Evolutionary conservation across 164 flowering plant species (phyloP).

Genomic region (Dillenia suffruticosa): DNA sequence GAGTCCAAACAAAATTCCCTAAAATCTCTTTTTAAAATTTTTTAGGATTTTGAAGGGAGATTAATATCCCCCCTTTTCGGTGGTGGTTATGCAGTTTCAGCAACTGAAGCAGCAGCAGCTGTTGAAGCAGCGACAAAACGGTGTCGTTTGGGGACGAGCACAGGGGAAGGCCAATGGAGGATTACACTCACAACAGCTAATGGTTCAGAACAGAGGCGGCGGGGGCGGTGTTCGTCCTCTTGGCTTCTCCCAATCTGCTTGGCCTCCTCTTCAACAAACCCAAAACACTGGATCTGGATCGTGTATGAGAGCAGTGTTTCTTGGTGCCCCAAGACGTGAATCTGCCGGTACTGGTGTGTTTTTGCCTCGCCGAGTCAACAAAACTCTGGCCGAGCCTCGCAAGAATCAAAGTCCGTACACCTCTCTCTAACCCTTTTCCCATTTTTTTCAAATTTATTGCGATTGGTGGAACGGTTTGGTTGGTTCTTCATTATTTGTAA

Average conservation of each 20-base stretch:
- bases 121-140: constrained; percentile 23
- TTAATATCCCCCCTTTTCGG: neutral
- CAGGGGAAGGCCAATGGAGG: constrained; percentile 9
- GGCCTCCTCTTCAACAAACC: constrained; percentile 52
- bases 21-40: neutral
- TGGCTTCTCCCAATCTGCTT: constrained; percentile 47
- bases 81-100: constrained; percentile 30
- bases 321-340: constrained; percentile 35
- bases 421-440: neutral
- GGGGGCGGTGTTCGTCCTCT: constrained; percentile 18
- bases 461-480: neutral
- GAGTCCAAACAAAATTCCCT: neutral
- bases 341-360: constrained; percentile 70
- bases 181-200: constrained; percentile 11
- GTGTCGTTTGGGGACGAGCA: constrained; percentile 20
- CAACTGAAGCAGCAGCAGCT: constrained; percentile 38
- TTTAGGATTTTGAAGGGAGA: neutral
- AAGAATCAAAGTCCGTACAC: constrained; percentile 43
- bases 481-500: too few species aligned
- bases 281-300: constrained; percentile 13
- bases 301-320: constrained; percentile 55
- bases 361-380: constrained; percentile 42
- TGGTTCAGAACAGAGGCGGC: constrained; percentile 9
- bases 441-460: neutral
- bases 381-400: constrained; percentile 23